A percentile compares a stretch with the other conserved stretches of the same genome.
phyloP scores from a whole-genome alignment of 345 rosid genomes.

The Eucalyptus urophylla region DNA sequence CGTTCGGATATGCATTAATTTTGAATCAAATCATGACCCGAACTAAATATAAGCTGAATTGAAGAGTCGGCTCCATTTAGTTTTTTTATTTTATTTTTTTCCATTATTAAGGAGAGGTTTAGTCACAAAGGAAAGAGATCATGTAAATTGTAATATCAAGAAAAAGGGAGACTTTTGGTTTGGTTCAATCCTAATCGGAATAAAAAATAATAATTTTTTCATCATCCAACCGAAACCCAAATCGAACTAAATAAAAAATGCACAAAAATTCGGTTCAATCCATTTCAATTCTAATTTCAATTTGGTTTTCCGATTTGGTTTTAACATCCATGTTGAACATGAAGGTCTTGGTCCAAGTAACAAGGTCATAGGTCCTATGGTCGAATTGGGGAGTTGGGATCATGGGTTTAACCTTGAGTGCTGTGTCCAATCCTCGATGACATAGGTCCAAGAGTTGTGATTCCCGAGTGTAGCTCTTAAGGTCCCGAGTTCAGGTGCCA shows the following conservation, averaged over 20 bases:
- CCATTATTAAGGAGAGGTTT: neutral
- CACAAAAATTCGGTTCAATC: neutral
- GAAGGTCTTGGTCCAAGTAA: neutral
- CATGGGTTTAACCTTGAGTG: neutral
- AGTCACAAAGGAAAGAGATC: neutral
- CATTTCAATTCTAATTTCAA: accelerated
- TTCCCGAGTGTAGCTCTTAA: neutral
- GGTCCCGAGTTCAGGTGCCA: accelerated
- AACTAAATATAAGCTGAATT: no score
- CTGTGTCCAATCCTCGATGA: neutral
- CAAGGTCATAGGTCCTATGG: neutral
- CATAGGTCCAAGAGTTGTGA: neutral
- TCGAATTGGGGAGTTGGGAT: neutral
- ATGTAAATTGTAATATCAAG: no score
- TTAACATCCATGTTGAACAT: neutral
- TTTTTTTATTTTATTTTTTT: no score
- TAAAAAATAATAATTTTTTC: no score
- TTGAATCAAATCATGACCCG: no score
- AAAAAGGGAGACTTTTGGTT: neutral
- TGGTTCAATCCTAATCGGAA: neutral
- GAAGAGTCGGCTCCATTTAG: no score
- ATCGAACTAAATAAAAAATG: neutral
- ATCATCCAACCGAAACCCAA: neutral
- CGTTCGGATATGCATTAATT: neutral
- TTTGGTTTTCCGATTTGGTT: neutral